Base-by-base conservation (phyloP, 2,329 filamentous ascomycete genomes). In the Hymenoscyphus albidus region DNA sequence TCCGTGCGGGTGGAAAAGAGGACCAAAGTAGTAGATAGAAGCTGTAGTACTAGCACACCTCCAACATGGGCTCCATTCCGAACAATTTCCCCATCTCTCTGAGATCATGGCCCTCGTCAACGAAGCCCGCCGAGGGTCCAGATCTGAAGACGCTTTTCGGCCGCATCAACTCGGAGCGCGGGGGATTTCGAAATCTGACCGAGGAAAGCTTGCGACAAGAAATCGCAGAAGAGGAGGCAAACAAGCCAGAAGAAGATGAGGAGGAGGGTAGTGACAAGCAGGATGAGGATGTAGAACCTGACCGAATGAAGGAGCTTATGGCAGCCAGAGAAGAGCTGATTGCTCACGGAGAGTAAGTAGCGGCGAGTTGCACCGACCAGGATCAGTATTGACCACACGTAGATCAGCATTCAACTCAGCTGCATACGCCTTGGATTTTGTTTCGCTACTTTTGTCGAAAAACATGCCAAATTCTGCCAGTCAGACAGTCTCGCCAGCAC, bases 381-480 rank as follows among this genome's bases (percentile, higher is more conserved):
- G 59, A n/a, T 22, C 58, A 48, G 54, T 66, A 18, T 62, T 71
- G 70, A 72, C 48, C 54, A 35, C 5, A 5, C 40, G 13, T 64
- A 78, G 74, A 38, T 72, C 82, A 78, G 75, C 79, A 71, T 80
- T 85, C 63, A 85, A 89, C 69, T 84, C 86, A 62, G 83, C 88
- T 51, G 81, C 90, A 74, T 82, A 91, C 65, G 87, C 88, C 6
- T 85, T 96, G 71, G 92, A 97, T 75, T 91, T 93, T 71, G 79
- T 96, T 63, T 96, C 93, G 38, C 83, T 96, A 6, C 82, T 96
- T 0, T 81, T 95, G 16, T 92, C 91, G n/a, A 93, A 93, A 75
- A 86, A 95, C 73, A 82, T 82, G n/a, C 90, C 91, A 0, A 85
- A 84, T 9, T 85, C 88, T 68, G 91, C 89, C 5, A 82, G 87